Evolutionary conservation across 2,329 filamentous ascomycete genomes (phyloP).

Genomic region (Hysterium pulicare): DNA sequence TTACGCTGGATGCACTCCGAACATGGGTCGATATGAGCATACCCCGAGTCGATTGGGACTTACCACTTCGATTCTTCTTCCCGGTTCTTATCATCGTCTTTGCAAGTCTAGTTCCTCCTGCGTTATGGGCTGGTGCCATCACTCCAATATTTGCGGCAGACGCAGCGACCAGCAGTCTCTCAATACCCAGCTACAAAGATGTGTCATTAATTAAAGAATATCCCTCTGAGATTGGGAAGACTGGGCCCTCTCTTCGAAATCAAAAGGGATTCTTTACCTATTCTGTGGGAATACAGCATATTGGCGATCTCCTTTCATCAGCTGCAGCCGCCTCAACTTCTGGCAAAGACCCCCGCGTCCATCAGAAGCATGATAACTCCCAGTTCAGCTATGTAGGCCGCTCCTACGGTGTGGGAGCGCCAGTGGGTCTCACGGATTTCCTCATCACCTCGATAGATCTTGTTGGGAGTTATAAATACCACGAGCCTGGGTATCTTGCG

Average conservation of each 20-base stretch:
- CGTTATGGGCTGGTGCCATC: constrained; percentile 28
- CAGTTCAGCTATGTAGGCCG: constrained; percentile 30
- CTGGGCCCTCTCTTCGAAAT: constrained; percentile 20
- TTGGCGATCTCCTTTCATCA: constrained; percentile 20
- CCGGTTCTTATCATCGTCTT: constrained; percentile 18
- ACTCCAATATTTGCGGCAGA: constrained; percentile 21
- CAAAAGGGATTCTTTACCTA: constrained; percentile 26
- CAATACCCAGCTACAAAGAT: constrained; percentile 22
- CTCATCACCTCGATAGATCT: constrained; percentile 14
- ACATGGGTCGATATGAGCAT: constrained; percentile 27
- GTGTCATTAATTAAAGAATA: constrained; percentile 26
- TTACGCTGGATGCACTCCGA: constrained; percentile 23
- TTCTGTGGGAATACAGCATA: constrained; percentile 21
- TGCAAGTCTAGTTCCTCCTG: constrained; percentile 23
- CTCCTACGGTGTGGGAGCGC: constrained; percentile 44
- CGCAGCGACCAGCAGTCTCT: constrained; percentile 13
- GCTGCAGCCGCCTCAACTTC: constrained; percentile 22
- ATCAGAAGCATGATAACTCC: constrained; percentile 26
- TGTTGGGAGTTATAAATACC: constrained; percentile 28
- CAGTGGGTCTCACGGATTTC: constrained; percentile 28
- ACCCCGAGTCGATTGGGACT: constrained; percentile 24
- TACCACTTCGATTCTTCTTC: constrained; percentile 27
- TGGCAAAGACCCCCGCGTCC: constrained; percentile 11
- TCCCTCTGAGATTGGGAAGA: constrained; percentile 21
- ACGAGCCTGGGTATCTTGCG: constrained; percentile 33